phyloP scores from a whole-genome alignment of 345 rosid genomes.

The Boechera stricta region DNA sequence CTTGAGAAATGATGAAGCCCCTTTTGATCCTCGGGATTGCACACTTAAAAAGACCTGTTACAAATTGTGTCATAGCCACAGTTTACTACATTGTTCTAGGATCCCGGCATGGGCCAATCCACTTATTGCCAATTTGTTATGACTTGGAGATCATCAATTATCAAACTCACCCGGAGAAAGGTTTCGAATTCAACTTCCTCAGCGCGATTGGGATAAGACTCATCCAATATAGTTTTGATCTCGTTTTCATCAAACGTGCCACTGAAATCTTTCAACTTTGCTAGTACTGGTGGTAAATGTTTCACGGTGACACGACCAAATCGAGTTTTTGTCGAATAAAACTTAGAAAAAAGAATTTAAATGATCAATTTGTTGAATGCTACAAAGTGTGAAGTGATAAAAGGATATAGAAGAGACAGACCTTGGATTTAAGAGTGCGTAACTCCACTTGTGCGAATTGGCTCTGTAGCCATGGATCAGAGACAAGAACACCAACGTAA shows the following conservation, averaged over 20 bases:
- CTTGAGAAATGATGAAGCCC: constrained; percentile 71
- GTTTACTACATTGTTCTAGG: neutral
- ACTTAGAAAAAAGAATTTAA: constrained; percentile 46
- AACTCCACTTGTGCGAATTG: constrained; percentile 97
- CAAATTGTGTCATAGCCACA: neutral
- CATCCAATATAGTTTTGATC: constrained; percentile 60
- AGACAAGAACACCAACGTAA: constrained; percentile 84
- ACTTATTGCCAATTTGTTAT: neutral
- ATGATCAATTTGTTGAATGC: neutral
- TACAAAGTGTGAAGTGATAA: neutral
- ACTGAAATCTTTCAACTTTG: constrained; percentile 62
- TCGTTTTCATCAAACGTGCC: constrained; percentile 60
- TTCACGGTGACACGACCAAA: constrained; percentile 55
- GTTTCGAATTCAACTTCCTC: constrained; percentile 81
- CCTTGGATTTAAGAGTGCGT: constrained; percentile 86
- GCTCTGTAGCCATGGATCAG: constrained; percentile 93
- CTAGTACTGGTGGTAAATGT: constrained; percentile 65
- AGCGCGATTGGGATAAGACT: constrained; percentile 44
- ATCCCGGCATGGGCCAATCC: neutral
- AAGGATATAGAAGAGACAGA: constrained; percentile 26
- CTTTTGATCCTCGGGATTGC: constrained; percentile 59
- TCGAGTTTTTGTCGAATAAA: constrained; percentile 59
- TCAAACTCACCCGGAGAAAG: constrained; percentile 70
- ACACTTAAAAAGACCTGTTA: constrained; percentile 64
- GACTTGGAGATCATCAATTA: neutral